These are phyloP conservation scores for Syncephalastrum sp. DNA, from an alignment of 371 early-diverging fungal species.

Conservation along the genomic window DNA sequence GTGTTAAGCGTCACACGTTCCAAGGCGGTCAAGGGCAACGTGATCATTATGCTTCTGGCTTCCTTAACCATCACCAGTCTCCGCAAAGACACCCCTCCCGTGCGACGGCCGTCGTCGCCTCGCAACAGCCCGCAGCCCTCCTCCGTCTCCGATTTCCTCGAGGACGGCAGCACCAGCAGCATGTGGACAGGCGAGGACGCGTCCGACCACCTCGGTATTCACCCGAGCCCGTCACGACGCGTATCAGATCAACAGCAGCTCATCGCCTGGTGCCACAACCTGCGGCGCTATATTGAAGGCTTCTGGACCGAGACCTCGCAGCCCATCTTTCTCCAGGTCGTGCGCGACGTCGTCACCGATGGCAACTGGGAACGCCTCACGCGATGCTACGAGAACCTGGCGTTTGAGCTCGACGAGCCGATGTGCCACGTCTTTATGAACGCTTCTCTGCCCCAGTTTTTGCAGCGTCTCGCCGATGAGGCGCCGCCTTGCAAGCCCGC, in stretches of 20 bases:
- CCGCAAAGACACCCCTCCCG: conserved; percentile 4
- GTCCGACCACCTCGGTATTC: conserved; percentile 4
- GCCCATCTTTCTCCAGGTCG: conserved; percentile 24
- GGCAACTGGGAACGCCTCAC: conserved; percentile 19
- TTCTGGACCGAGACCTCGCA: conserved; percentile 46
- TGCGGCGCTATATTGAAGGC: conserved; percentile 26
- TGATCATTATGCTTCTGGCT: conserved; percentile 24
- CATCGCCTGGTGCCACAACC: conserved; percentile 1
- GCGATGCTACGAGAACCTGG: conserved; percentile 27
- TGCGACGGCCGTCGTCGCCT: conserved; percentile 13
- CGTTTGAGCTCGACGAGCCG: conserved; percentile 23
- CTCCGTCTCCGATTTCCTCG: conserved; percentile 3
- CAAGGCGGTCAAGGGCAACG: conserved; percentile 18
- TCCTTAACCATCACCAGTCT: conserved; percentile 24
- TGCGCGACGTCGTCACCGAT: conserved; percentile 31
- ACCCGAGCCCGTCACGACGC: background rate
- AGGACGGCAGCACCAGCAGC: background rate
- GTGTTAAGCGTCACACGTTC: conserved; percentile 10
- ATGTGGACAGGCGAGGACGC: conserved; percentile 2
- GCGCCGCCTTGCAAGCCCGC: conserved; percentile 27
- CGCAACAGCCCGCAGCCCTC: conserved; percentile 25
- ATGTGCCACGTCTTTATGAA: conserved; percentile 34
- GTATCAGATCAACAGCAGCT: background rate
- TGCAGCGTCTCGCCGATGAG: conserved; percentile 24
- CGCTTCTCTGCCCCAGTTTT: conserved; percentile 32